phyloP scores from a whole-genome alignment of 108 stramenopile species.

The Chaetoceros tenuissimus region DNA sequence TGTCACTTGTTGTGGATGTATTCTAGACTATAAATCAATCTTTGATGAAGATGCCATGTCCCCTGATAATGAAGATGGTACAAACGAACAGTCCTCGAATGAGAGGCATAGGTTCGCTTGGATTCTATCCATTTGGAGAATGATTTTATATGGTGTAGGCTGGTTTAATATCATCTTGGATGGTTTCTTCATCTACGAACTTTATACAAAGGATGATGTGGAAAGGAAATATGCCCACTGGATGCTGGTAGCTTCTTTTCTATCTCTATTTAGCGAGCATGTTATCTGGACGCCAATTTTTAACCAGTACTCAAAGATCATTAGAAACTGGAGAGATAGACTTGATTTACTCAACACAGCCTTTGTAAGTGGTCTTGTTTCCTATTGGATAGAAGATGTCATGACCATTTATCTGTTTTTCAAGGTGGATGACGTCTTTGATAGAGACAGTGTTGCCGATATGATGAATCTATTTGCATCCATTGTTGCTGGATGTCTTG shows the following conservation, averaged over 20 bases:
- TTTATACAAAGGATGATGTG: neutral
- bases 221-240: neutral
- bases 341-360: neutral
- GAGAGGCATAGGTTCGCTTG: neutral
- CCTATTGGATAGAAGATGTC: neutral
- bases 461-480: neutral
- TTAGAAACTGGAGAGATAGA: neutral
- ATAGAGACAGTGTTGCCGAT: neutral
- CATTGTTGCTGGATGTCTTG: neutral
- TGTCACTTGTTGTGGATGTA: neutral
- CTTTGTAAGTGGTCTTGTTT: neutral
- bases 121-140: neutral
- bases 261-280: neutral
- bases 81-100: neutral
- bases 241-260: neutral
- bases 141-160: neutral
- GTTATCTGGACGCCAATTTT: neutral
- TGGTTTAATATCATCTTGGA: neutral
- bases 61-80: neutral
- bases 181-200: neutral
- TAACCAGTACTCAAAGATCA: neutral
- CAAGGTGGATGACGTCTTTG: neutral
- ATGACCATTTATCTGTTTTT: neutral
- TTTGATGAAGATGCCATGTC: neutral
- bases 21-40: neutral